phyloP scores from a whole-genome alignment of 345 rosid genomes.

The Brassica incana region DNA sequence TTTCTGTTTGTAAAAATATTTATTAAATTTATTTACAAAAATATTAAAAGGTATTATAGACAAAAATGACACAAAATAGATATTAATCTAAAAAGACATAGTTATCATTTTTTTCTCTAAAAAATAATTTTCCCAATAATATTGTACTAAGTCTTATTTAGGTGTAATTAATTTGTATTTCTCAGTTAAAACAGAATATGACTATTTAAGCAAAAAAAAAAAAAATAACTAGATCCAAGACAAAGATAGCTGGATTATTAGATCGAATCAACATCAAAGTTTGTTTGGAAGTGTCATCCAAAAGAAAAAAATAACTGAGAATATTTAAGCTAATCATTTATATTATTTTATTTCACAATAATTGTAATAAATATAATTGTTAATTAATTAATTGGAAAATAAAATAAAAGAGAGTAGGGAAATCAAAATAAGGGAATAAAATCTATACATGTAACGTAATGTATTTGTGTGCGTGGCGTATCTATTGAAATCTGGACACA shows the following conservation, averaged over 20 bases:
- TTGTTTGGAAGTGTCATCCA: conserved; percentile 40
- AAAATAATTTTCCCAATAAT: no score
- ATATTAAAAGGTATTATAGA: no score
- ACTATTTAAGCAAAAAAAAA: background rate
- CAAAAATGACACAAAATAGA: no score
- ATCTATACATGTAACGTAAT: conserved; percentile 51
- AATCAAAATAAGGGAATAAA: conserved; percentile 51
- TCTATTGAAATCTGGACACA: conserved; percentile 67
- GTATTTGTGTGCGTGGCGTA: conserved; percentile 46
- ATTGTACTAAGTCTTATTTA: background rate
- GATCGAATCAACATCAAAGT: conserved; percentile 36
- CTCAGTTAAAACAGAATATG: background rate
- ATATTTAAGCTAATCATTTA: conserved; percentile 4
- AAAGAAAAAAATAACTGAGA: conserved; percentile 18
- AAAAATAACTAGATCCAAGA: conserved; percentile 14
- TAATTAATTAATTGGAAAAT: background rate
- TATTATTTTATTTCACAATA: conserved; percentile 9
- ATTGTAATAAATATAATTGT: conserved; percentile 13
- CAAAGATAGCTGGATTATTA: conserved; percentile 7
- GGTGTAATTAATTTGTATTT: background rate
- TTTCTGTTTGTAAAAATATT: no score
- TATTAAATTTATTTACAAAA: no score
- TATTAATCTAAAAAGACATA: no score
- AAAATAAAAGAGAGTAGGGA: conserved; percentile 9
- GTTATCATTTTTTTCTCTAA: no score